phyloP scores from a whole-genome alignment of 1,139 yeast species.

The Suhomyces bokatorum region DNA sequence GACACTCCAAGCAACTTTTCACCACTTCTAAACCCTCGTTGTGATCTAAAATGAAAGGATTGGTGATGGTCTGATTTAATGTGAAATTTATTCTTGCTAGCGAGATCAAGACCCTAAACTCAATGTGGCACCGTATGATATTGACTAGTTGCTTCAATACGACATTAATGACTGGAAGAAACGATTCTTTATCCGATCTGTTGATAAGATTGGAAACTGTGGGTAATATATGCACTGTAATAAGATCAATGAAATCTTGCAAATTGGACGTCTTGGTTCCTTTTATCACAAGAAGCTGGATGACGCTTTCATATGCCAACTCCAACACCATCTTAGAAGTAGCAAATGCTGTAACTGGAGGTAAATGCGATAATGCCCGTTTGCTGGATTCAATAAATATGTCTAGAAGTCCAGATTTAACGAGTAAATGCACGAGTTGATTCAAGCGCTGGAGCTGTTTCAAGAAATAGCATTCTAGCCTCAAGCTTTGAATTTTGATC shows the following conservation, averaged over 20 bases:
- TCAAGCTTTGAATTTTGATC: slow-evolving; percentile 46
- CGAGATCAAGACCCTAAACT: slow-evolving; percentile 25
- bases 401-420: slow-evolving; percentile 41
- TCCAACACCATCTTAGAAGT: slow-evolving; percentile 25
- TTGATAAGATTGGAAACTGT: slow-evolving; percentile 23
- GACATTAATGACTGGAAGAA: slow-evolving; percentile 12
- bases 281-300: slow-evolving; percentile 15
- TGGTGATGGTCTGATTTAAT: slow-evolving; percentile 32
- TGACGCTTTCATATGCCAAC: slow-evolving; percentile 26
- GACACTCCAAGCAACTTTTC: slow-evolving; percentile 15
- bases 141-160: slow-evolving; percentile 19
- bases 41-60: slow-evolving; percentile 28
- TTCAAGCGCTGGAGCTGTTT: slow-evolving; percentile 11
- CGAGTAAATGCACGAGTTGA: slow-evolving; percentile 15
- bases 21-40: slow-evolving; percentile 18
- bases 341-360: slow-evolving; percentile 41
- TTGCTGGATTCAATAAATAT: slow-evolving; percentile 44
- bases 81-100: slow-evolving; percentile 31
- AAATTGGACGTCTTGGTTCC: neutral
- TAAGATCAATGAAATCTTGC: slow-evolving; percentile 20
- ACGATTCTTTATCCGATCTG: slow-evolving; percentile 13
- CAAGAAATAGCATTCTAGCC: slow-evolving; percentile 24
- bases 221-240: slow-evolving; percentile 24
- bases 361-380: slow-evolving; percentile 46
- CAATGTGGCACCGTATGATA: slow-evolving; percentile 17